These are phyloP conservation scores for Oryza coarctata DNA, from an alignment of 176 grass and related monocot genomes.

Conservation along the genomic window DNA sequence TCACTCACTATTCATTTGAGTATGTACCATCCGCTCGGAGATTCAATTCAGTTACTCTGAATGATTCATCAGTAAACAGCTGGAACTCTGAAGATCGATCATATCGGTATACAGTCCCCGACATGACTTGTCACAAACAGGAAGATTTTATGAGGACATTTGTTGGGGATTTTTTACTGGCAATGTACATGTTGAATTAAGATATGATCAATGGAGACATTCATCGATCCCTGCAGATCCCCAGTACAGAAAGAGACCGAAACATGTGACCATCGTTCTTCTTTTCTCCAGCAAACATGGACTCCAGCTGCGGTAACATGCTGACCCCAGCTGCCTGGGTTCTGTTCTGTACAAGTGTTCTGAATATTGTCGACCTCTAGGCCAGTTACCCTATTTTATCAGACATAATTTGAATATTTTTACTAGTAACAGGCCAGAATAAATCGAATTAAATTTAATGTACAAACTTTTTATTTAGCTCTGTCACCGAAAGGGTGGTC, in stretches of 20 bases:
- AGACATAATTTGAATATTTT: too few relatives aligned
- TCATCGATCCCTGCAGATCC: background rate
- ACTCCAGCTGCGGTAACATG: background rate
- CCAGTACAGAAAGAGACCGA: background rate
- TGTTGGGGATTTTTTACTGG: background rate
- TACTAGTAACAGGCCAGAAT: too few relatives aligned
- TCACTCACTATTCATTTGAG: background rate
- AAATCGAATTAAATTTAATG: too few relatives aligned
- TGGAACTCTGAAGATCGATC: background rate
- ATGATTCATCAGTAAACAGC: background rate
- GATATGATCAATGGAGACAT: background rate
- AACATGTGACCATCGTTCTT: background rate
- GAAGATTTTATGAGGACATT: background rate
- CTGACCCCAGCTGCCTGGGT: background rate
- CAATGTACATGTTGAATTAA: background rate
- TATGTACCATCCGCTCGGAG: background rate
- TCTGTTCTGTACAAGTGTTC: background rate
- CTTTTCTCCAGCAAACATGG: slow-evolving; percentile 14
- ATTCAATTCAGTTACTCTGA: background rate
- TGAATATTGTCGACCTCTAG: too few relatives aligned
- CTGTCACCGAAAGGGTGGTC: background rate
- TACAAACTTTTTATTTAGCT: background rate
- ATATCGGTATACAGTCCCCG: background rate
- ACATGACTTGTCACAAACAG: background rate
- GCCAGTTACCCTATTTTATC: too few relatives aligned